phyloP scores from a whole-genome alignment of 108 stramenopile genomes.

The Aurantiochytrium sp. region DNA sequence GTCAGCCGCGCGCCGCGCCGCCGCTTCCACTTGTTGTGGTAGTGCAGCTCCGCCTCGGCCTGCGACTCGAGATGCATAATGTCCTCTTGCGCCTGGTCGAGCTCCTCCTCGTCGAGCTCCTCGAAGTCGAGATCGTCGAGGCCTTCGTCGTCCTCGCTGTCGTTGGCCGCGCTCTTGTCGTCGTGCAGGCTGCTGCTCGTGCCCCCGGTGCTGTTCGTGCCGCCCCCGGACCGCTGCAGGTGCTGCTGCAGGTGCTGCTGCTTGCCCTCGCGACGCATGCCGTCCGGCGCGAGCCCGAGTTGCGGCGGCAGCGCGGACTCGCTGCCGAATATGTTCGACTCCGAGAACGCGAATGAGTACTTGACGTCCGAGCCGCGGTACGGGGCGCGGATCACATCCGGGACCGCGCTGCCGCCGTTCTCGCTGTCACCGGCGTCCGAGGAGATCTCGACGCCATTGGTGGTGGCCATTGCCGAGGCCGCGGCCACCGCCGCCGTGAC shows the following conservation, averaged over 20 bases:
- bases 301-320: not conserved
- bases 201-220: not conserved
- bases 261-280: too few relatives aligned
- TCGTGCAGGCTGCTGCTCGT: not conserved
- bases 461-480: not conserved
- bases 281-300: not conserved
- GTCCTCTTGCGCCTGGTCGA: not conserved
- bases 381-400: not conserved
- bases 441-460: not conserved
- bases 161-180: not conserved
- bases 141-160: constrained; percentile 15
- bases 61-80: not conserved
- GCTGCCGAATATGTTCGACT: not conserved
- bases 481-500: not conserved
- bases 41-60: not conserved
- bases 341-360: not conserved
- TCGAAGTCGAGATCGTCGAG: not conserved
- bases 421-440: not conserved
- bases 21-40: not conserved
- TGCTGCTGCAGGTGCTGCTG: not conserved
- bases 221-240: not conserved
- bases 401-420: not conserved
- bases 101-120: not conserved
- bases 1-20: not conserved
- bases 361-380: not conserved